Percentiles rank a stretch among this genome's conserved stretches.
Conservation (phyloP, 2,329 filamentous ascomycete genomes). For the Raffaelea albimanens region DNA sequence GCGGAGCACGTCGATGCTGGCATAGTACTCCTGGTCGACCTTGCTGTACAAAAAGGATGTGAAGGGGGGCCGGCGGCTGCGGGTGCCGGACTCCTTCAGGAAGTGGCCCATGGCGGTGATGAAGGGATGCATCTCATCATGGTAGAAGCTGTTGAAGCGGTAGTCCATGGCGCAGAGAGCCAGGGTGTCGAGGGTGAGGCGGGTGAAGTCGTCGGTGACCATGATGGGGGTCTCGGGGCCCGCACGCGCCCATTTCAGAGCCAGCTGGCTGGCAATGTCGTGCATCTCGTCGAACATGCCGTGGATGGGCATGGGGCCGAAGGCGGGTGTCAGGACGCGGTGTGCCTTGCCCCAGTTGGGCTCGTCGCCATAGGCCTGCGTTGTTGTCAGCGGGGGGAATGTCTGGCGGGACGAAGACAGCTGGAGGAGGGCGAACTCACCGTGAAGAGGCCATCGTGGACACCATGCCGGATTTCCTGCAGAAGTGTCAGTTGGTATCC, state of each 20-base stretch:
- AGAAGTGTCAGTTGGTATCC: background rate
- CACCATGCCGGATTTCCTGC: conserved; percentile 47
- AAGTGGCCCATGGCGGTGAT: conserved; percentile 58
- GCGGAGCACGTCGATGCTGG: conserved; percentile 46
- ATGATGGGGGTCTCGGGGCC: conserved; percentile 49
- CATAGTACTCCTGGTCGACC: conserved; percentile 39
- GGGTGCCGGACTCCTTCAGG: conserved; percentile 44
- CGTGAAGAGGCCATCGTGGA: conserved; percentile 60
- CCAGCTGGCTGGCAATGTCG: conserved; percentile 55
- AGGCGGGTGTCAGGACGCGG: conserved; percentile 55
- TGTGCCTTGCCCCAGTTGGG: conserved; percentile 61
- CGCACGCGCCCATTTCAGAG: conserved; percentile 58
- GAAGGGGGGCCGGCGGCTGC: conserved; percentile 35
- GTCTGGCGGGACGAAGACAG: background rate
- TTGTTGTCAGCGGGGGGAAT: conserved; percentile 16
- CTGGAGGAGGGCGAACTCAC: conserved; percentile 20
- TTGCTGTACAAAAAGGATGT: conserved; percentile 39
- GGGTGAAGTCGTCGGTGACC: conserved; percentile 58
- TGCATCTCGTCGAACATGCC: conserved; percentile 62
- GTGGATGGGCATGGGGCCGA: conserved; percentile 58
- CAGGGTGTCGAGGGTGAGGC: conserved; percentile 64
- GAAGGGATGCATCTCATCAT: conserved; percentile 60
- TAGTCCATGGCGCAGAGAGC: conserved; percentile 63
- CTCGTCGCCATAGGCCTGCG: conserved; percentile 35
- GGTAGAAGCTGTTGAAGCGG: conserved; percentile 68